Percentiles rank a stretch among this genome's conserved stretches.
These are phyloP conservation scores for Phytophthora boehmeriae DNA, from an alignment of 352 stramenopile genomes.

Conservation along the genomic window DNA sequence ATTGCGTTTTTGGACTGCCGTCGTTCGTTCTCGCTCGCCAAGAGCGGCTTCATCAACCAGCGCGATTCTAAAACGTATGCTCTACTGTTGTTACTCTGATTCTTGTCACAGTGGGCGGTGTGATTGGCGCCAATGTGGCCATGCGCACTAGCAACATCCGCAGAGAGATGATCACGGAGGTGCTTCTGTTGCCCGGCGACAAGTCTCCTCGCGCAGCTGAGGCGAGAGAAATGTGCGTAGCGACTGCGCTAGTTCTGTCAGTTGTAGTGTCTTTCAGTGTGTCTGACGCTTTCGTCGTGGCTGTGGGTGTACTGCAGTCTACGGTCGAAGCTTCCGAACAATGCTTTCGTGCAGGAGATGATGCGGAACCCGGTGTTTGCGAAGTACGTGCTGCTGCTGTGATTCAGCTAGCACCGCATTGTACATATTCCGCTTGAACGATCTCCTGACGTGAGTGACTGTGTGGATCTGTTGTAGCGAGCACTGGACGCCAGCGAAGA, in stretches of 20 bases:
- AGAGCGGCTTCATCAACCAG: too few relatives aligned
- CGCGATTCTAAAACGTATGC: background rate
- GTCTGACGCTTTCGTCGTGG: slow-evolving; percentile 16
- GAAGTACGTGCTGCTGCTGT: background rate
- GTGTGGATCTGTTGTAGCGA: background rate
- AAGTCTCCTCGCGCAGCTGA: slow-evolving; percentile 23
- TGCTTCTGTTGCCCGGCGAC: slow-evolving; percentile 23
- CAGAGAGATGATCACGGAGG: slow-evolving; percentile 19
- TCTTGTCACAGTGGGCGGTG: slow-evolving; percentile 12
- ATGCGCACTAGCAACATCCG: slow-evolving; percentile 20
- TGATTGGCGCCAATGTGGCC: slow-evolving; percentile 19
- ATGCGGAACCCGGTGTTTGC: background rate
- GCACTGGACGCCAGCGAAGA: background rate
- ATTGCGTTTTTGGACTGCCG: background rate
- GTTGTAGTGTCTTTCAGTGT: background rate
- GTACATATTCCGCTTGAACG: background rate
- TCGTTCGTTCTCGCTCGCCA: too few relatives aligned
- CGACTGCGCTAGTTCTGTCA: background rate
- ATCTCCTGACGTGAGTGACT: background rate
- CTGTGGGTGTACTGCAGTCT: slow-evolving; percentile 31
- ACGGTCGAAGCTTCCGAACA: slow-evolving; percentile 15
- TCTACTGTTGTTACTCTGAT: background rate
- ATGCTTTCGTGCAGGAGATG: slow-evolving; percentile 15
- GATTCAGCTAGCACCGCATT: too few relatives aligned
- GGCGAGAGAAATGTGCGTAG: slow-evolving; percentile 22